Conservation (phyloP, 192 early-diverging fungal species). For the Rhizophlyctis rosea region DNA sequence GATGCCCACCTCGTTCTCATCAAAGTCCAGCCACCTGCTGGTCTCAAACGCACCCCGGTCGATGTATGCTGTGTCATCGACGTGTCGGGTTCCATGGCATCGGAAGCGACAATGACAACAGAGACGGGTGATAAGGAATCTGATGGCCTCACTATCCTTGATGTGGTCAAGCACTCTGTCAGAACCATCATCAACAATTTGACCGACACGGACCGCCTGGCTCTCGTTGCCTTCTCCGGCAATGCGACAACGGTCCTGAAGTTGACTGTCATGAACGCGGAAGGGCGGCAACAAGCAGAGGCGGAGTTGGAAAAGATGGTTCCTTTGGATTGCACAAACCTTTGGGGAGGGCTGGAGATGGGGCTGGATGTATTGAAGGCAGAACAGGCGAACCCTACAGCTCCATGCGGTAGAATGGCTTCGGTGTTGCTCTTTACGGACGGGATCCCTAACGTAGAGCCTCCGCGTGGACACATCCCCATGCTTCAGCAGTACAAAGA, state of each 20-base stretch:
- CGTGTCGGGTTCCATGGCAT: constrained; percentile 31
- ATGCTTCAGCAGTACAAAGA: constrained; percentile 18
- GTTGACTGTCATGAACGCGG: constrained; percentile 4
- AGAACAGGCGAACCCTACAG: not conserved
- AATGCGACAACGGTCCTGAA: constrained; percentile 13
- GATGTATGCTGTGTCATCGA: constrained; percentile 16
- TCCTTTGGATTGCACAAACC: constrained; percentile 20
- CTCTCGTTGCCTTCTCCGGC: constrained; percentile 32
- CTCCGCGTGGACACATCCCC: constrained; percentile 28
- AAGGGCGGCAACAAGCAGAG: not conserved
- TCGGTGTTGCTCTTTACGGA: constrained; percentile 32
- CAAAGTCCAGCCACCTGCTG: not conserved
- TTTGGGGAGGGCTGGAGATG: constrained; percentile 17
- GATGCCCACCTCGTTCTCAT: too few species aligned
- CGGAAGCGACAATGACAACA: constrained; percentile 6
- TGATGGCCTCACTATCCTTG: constrained; percentile 28
- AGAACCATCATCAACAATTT: constrained; percentile 27
- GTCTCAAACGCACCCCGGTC: not conserved
- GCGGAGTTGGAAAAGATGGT: constrained; percentile 1
- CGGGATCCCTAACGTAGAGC: constrained; percentile 13
- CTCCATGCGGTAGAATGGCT: not conserved
- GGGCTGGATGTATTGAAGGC: constrained; percentile 8
- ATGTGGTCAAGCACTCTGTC: constrained; percentile 38
- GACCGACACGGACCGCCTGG: constrained; percentile 17
- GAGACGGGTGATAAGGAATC: constrained; percentile 10